Conservation (phyloP, 1,139 yeast species). For the Wickerhamomyces sp. region DNA sequence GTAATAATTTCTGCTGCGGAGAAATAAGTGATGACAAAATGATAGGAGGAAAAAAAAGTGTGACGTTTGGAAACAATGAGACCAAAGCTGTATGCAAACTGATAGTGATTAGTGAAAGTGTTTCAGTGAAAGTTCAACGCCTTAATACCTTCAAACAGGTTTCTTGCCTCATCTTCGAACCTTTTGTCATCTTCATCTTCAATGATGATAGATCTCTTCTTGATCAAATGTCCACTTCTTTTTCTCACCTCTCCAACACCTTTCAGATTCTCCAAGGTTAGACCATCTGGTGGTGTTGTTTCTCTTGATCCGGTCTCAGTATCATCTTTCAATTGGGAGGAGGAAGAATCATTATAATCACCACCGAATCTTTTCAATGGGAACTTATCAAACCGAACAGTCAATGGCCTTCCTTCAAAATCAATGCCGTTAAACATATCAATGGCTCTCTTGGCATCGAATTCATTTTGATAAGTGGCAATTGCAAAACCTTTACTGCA, state of each 20-base stretch:
- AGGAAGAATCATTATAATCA: background rate
- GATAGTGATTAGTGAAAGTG: too few species aligned
- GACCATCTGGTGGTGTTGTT: background rate
- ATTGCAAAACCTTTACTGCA: conserved; percentile 79
- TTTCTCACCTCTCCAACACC: background rate
- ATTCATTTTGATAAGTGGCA: conserved; percentile 53
- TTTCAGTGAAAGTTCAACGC: background rate
- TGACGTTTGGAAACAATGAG: too few species aligned
- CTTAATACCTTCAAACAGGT: conserved; percentile 19
- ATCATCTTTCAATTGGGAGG: background rate
- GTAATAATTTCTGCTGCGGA: too few species aligned
- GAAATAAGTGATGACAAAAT: too few species aligned
- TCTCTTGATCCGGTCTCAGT: background rate
- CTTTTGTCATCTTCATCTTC: conserved; percentile 12
- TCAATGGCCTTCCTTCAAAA: conserved; percentile 61
- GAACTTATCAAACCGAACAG: conserved; percentile 59
- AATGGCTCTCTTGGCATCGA: conserved; percentile 58
- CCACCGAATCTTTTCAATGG: conserved; percentile 3
- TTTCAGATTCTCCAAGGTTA: background rate
- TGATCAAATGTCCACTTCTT: background rate
- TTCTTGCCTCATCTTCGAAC: conserved; percentile 22
- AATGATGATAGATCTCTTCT: too few species aligned
- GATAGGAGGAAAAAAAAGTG: too few species aligned
- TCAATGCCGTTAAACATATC: conserved; percentile 56
- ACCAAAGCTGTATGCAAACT: too few species aligned